Percentiles rank a stretch among this genome's conserved stretches.
phyloP scores from a whole-genome alignment of 305 asterid genomes.

The Withania somnifera region DNA sequence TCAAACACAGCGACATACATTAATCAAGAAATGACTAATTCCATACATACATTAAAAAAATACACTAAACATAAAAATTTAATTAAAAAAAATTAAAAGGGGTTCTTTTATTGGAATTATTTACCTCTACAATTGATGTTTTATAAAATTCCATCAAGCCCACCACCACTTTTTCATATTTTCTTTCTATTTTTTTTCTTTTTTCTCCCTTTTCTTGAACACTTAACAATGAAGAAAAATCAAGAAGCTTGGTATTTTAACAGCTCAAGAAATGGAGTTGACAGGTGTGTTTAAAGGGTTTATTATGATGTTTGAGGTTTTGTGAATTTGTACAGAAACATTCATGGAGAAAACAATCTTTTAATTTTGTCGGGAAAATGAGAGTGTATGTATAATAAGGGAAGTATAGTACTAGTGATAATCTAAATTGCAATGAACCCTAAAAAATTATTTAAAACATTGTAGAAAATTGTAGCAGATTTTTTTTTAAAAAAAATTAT shows the following conservation, averaged over 20 bases:
- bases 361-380: not conserved
- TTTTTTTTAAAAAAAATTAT: not conserved
- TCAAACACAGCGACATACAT: no score
- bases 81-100: not conserved
- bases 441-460: not conserved
- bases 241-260: not conserved
- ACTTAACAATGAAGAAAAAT: slow-evolving; percentile 4
- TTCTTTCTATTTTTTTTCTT: not conserved
- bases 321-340: not conserved
- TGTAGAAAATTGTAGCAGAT: not conserved
- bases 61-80: no score
- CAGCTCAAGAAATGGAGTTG: slow-evolving; percentile 3
- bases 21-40: no score
- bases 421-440: not conserved
- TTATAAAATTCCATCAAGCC: slow-evolving; percentile 5
- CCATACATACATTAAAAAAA: no score
- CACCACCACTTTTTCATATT: slow-evolving; percentile 13
- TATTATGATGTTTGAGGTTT: slow-evolving; percentile 2
- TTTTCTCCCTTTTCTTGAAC: slow-evolving; percentile 7
- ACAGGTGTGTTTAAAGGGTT: slow-evolving; percentile 1
- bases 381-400: not conserved
- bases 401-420: not conserved
- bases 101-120: not conserved
- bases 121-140: slow-evolving; percentile 7
- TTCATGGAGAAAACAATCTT: not conserved